Evolutionary conservation across 495 filamentous ascomycete genomes (phyloP), one percentile per base, ranked within the genome.

Genomic region (Geopyxis carbonaria): DNA sequence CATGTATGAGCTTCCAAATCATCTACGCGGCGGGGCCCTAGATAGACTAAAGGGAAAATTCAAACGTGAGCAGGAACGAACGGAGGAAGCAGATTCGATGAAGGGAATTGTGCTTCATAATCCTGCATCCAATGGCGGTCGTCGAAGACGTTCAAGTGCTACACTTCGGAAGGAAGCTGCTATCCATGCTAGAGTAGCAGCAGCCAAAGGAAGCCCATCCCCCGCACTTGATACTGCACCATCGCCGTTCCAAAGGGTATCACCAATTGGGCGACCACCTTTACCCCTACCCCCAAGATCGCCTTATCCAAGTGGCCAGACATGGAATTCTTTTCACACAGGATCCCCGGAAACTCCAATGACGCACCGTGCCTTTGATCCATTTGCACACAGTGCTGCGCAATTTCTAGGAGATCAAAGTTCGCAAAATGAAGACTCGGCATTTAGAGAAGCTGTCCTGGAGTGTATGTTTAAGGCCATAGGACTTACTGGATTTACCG

Each of bases 61-160:
- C 48, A 69, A 69, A 31, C 70, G 76, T 24, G 86, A 97, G 55
- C 66, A 73, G 55, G 85, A 95, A 51, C 76, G 86, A 19, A 67
- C 89, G 18, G 78, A 79, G 2, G 68, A 72, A 0, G 84, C 92
- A 53, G 87, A 97, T 42, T 67, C 75, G 14, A 77, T 74, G 44
- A 95, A 95, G 59, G 89, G 91, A 11, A 95, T 97, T 49, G 91
- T 91, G 5, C 63, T 97, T 22, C 91, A 95, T 55, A 97, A 97
- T 47, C 74, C 77, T 0, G 42, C 40, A 8, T 46, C 66, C 2
- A 66, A 68, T 19, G 64, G 67, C 30, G 38, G 38, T 15, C 70
- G 72, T 29, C 72, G 77, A 45, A 70, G 71, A 45, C 69, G 80
- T 30, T 83, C 86, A 2, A 80, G 73, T 44, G 76, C 70, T 15